A percentile compares a stretch with the other conserved stretches of the same genome.
These are phyloP conservation scores for Drosera spatulata DNA, from an alignment of 179 eudicot genomes.

Conservation along the genomic window DNA sequence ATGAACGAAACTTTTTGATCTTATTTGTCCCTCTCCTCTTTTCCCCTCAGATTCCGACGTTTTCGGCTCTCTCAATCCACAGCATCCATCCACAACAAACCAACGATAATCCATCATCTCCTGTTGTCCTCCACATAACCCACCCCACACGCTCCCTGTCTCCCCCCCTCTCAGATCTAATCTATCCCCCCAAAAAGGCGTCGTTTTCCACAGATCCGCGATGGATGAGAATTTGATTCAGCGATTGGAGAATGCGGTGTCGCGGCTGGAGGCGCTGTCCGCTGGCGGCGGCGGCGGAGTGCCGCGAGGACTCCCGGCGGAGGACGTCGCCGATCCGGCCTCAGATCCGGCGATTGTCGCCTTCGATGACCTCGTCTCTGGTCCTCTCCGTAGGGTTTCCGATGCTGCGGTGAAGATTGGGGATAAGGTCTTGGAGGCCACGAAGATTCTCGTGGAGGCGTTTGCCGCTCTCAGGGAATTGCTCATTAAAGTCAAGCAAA, in stretches of 20 bases:
- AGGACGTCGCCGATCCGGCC: slow-evolving; percentile 31
- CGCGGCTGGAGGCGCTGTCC: slow-evolving; percentile 56
- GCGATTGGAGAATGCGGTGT: slow-evolving; percentile 73
- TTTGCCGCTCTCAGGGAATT: slow-evolving; percentile 61
- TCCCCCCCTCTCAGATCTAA: no score
- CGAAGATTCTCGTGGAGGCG: slow-evolving; percentile 44
- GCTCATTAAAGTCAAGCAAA: slow-evolving; percentile 57
- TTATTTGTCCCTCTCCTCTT: no score
- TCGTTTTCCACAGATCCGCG: no score
- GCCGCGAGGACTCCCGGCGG: slow-evolving; percentile 6
- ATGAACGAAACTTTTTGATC: no score
- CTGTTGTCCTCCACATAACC: no score
- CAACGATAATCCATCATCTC: no score
- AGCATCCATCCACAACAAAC: no score
- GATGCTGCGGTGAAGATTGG: slow-evolving; percentile 76
- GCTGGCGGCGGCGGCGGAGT: slow-evolving; percentile 5
- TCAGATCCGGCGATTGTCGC: slow-evolving; percentile 72
- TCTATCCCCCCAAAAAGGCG: no score
- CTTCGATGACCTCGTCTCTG: slow-evolving; percentile 56
- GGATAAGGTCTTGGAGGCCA: slow-evolving; percentile 63
- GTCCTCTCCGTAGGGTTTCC: slow-evolving; percentile 42
- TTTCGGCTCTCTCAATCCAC: no score
- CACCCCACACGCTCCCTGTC: no score
- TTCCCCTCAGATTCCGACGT: no score
- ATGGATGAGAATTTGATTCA: slow-evolving; percentile 70